Percentiles rank a stretch among this genome's conserved stretches.
Evolutionary conservation across 306 rosid genomes (phyloP).

Genomic region (Rosa chinensis): DNA sequence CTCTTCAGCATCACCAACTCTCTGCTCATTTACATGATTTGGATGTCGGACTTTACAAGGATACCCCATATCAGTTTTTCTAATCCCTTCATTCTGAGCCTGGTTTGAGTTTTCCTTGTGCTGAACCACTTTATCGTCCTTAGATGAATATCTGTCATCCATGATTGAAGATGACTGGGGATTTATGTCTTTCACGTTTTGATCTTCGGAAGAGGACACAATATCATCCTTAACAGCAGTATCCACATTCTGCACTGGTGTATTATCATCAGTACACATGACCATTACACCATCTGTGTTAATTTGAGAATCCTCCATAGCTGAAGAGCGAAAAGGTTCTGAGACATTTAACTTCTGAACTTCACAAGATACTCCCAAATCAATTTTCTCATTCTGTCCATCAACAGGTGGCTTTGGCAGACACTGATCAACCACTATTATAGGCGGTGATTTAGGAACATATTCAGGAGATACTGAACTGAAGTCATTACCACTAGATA

Average conservation of each 20-base stretch:
- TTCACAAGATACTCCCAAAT: slow-evolving; percentile 12
- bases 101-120: slow-evolving; percentile 22
- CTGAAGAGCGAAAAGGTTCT: slow-evolving; percentile 5
- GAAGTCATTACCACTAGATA: slow-evolving; percentile 25
- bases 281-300: slow-evolving; percentile 8
- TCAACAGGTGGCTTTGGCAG: slow-evolving; percentile 21
- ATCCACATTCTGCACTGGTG: slow-evolving; percentile 10
- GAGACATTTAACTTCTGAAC: slow-evolving; percentile 5
- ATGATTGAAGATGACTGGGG: slow-evolving; percentile 5
- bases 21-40: slow-evolving; percentile 25
- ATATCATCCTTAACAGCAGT: background rate
- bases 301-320: slow-evolving; percentile 20
- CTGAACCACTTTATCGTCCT: slow-evolving; percentile 16
- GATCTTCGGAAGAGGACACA: slow-evolving; percentile 25
- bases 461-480: slow-evolving; percentile 22
- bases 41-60: slow-evolving; percentile 23
- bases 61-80: slow-evolving; percentile 13
- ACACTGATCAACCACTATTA: background rate
- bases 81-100: slow-evolving; percentile 18
- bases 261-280: background rate
- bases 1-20: slow-evolving; percentile 9
- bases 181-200: slow-evolving; percentile 1
- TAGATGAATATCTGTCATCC: slow-evolving; percentile 20
- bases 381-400: slow-evolving; percentile 7
- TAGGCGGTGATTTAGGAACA: slow-evolving; percentile 18